These are phyloP conservation scores for Neurospora sp. DNA, from an alignment of 495 filamentous ascomycete species.

Conservation along the genomic window DNA sequence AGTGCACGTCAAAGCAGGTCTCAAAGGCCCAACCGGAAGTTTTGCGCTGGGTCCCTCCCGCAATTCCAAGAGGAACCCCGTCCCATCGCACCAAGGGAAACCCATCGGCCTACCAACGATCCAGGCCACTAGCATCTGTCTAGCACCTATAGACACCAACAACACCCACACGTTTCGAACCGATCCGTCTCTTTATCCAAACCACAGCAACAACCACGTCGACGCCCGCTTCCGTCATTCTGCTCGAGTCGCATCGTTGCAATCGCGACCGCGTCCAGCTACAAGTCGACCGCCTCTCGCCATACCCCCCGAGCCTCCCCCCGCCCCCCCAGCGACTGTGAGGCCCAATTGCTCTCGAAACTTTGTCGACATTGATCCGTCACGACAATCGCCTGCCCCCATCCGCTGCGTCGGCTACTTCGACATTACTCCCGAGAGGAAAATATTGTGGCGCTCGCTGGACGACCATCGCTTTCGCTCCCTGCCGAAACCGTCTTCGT, in stretches of 20 bases:
- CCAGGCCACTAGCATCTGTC: background rate
- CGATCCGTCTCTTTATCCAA: background rate
- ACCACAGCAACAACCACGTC: background rate
- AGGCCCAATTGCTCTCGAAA: background rate
- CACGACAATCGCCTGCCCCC: background rate
- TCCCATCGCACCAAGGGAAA: background rate
- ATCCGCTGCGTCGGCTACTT: background rate
- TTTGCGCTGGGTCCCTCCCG: background rate
- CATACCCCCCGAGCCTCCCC: background rate
- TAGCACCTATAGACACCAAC: background rate
- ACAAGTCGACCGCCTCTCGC: background rate
- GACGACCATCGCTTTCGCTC: background rate
- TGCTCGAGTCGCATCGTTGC: background rate
- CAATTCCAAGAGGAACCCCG: background rate
- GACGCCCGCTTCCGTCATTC: background rate
- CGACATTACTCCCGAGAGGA: background rate
- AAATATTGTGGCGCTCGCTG: background rate
- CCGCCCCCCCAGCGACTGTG: background rate
- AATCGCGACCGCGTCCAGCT: background rate
- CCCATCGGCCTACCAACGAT: background rate
- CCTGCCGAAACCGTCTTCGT: background rate
- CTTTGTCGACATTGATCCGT: background rate
- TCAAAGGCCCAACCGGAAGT: background rate
- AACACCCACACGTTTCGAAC: background rate
- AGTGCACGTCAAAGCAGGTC: background rate